phyloP scores from a whole-genome alignment of 2,329 filamentous ascomycete genomes.

The Colletotrichum karsti region DNA sequence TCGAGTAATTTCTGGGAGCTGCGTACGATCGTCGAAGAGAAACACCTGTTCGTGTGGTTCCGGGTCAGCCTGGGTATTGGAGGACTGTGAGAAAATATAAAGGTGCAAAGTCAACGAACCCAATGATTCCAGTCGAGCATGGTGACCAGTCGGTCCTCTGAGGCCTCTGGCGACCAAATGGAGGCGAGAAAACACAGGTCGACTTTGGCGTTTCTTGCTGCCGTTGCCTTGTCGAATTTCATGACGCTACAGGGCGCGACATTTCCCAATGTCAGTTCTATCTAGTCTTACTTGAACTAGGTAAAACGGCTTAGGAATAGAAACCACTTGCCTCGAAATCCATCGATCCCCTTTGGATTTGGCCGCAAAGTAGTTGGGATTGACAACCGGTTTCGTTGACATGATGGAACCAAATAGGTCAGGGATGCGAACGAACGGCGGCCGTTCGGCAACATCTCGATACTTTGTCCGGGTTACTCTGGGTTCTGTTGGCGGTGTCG shows the following conservation, averaged over 20 bases:
- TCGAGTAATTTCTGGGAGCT: not conserved
- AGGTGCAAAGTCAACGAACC: not conserved
- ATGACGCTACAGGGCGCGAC: not conserved
- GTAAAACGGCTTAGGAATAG: not conserved
- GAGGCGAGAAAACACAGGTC: not conserved
- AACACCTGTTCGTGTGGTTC: not conserved
- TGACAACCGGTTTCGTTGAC: not conserved
- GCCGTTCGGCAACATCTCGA: not conserved
- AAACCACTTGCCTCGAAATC: not conserved
- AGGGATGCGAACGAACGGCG: not conserved
- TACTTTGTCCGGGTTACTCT: not conserved
- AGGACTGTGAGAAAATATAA: not conserved
- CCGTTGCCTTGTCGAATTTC: not conserved
- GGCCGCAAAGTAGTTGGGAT: not conserved
- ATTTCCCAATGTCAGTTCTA: too few relatives aligned
- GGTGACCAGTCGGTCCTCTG: not conserved
- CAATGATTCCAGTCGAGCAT: not conserved
- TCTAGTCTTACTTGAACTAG: too few relatives aligned
- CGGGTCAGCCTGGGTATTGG: not conserved
- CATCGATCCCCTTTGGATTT: not conserved
- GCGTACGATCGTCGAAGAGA: not conserved
- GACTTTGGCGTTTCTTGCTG: not conserved
- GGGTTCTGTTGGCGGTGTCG: not conserved
- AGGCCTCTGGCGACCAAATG: not conserved
- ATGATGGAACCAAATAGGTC: not conserved